These are phyloP conservation scores for Scleroderma citrinum DNA, from an alignment of 768 basidiomycete species.

Conservation along the genomic window DNA sequence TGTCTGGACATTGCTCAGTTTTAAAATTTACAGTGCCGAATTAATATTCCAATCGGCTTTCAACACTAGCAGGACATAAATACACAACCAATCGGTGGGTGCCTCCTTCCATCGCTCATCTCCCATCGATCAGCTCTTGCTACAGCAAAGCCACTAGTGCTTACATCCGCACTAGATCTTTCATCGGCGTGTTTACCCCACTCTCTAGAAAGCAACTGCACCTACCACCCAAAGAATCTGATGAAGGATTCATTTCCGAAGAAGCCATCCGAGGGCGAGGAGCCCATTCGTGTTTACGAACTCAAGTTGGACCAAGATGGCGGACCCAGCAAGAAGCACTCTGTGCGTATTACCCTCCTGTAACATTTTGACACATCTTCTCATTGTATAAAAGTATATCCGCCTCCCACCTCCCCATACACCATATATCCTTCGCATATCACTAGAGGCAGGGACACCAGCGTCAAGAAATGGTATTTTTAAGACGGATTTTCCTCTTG, in stretches of 20 bases:
- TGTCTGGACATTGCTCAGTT: no score
- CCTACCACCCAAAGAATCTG: slow-evolving; percentile 83
- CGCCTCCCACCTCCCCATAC: slow-evolving; percentile 87
- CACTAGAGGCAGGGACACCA: slow-evolving; percentile 90
- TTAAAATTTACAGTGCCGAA: no score
- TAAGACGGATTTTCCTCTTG: slow-evolving; percentile 94
- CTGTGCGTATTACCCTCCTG: slow-evolving; percentile 45
- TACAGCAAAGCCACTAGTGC: slow-evolving; percentile 4
- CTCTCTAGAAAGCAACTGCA: neutral
- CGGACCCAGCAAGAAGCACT: slow-evolving; percentile 78
- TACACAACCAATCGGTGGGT: neutral
- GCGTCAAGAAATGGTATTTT: slow-evolving; percentile 88
- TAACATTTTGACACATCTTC: slow-evolving; percentile 3
- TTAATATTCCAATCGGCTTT: no score
- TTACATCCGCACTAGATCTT: slow-evolving; percentile 6
- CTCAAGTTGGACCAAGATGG: slow-evolving; percentile 85
- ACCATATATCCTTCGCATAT: slow-evolving; percentile 89
- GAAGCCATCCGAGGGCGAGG: no score
- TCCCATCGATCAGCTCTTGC: neutral
- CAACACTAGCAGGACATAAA: no score
- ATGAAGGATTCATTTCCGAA: slow-evolving; percentile 85
- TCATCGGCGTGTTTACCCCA: slow-evolving; percentile 7
- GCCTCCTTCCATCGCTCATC: neutral
- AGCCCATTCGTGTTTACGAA: slow-evolving; percentile 78
- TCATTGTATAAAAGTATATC: slow-evolving; percentile 62